phyloP scores from a whole-genome alignment of 73 alveolate species.

The Paramecium pentaurelia region DNA sequence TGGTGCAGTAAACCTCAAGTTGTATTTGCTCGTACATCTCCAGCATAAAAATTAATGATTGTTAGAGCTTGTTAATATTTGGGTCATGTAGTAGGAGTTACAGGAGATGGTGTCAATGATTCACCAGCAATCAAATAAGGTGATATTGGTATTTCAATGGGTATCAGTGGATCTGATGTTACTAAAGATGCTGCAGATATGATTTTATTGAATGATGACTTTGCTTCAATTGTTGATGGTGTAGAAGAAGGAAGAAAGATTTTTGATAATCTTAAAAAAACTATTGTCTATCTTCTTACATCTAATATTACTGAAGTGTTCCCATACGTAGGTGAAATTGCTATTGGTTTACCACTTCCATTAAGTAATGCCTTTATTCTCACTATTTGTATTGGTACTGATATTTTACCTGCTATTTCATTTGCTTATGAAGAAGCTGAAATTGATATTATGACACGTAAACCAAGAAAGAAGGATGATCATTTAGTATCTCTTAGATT shows the following conservation, averaged over 20 bases:
- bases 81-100: constrained; percentile 89
- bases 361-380: constrained; percentile 82
- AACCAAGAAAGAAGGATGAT: constrained; percentile 90
- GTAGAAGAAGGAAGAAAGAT: constrained; percentile 97
- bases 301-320: constrained; percentile 88
- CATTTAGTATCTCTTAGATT: constrained; percentile 79
- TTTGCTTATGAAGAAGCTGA: constrained; percentile 94
- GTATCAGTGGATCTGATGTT: constrained; percentile 97
- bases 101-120: constrained; percentile 95
- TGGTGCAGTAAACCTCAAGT: constrained; percentile 88
- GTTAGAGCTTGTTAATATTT: constrained; percentile 89
- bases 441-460: constrained; percentile 87
- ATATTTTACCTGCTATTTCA: constrained; percentile 88
- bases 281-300: constrained; percentile 75
- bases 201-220: constrained; percentile 95
- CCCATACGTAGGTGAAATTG: constrained; percentile 81
- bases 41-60: constrained; percentile 87
- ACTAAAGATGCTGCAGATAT: constrained; percentile 99
- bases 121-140: constrained; percentile 94
- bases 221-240: constrained; percentile 94
- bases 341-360: constrained; percentile 82
- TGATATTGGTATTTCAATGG: constrained; percentile 95
- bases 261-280: constrained; percentile 87
- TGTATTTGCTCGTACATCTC: constrained; percentile 91
- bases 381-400: constrained; percentile 87